Percentiles rank a stretch among this genome's conserved stretches.
These are phyloP conservation scores for Aeschynomene evenia DNA, from an alignment of 306 rosid genomes.

Conservation along the genomic window DNA sequence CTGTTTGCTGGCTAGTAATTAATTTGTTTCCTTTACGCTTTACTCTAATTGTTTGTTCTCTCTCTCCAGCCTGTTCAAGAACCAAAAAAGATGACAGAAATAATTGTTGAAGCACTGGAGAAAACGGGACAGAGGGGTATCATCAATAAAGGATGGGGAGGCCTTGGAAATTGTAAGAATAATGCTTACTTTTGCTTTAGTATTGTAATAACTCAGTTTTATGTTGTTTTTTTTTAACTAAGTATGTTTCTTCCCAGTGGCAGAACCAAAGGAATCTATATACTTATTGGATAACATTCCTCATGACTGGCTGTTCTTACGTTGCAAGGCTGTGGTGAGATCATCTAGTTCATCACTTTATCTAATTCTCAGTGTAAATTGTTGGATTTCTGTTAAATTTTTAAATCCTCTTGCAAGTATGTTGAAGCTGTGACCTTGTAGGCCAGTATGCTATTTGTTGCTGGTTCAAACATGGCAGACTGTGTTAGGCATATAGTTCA, in stretches of 20 bases:
- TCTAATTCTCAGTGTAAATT: not conserved
- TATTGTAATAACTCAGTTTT: not conserved
- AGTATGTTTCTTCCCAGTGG: conserved; percentile 64
- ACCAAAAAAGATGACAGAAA: conserved; percentile 89
- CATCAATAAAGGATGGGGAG: conserved; percentile 99
- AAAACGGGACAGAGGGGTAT: conserved; percentile 93
- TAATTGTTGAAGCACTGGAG: conserved; percentile 86
- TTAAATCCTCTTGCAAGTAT: not conserved
- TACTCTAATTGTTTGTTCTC: conserved; percentile 1
- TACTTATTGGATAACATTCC: conserved; percentile 88
- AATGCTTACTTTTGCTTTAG: not conserved
- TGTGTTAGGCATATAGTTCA: not conserved
- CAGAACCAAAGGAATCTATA: conserved; percentile 75
- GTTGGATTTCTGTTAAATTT: not conserved
- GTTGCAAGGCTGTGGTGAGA: conserved; percentile 99
- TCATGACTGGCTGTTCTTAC: conserved; percentile 97
- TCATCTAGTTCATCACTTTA: conserved; percentile 19
- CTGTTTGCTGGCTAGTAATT: not conserved
- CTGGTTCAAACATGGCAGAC: not conserved
- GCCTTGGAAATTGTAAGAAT: conserved; percentile 87
- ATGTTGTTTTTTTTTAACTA: conserved; percentile 23
- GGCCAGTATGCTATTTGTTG: not conserved
- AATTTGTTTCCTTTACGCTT: not conserved
- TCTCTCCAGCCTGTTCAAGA: conserved; percentile 86
- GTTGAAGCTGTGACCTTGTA: not conserved